A percentile compares a stretch with the other conserved stretches of the same genome.
Conservation (phyloP, 164 flowering plant genomes). For the Houttuynia cordata region DNA sequence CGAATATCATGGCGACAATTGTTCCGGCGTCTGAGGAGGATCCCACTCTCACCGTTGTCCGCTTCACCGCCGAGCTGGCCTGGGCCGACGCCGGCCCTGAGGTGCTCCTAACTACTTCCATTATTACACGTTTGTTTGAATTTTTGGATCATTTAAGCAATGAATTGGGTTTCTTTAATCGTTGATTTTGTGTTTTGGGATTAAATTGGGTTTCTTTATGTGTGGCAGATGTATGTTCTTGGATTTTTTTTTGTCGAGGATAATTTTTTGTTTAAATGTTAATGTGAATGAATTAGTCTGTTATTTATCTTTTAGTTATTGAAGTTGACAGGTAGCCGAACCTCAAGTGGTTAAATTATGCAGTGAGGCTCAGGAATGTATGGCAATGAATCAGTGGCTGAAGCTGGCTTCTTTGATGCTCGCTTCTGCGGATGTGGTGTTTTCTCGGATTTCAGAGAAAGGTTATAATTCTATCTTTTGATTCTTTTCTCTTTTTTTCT, state of each 20-base stretch:
- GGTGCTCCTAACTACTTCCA: constrained; percentile 27
- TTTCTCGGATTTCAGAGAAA: constrained; percentile 77
- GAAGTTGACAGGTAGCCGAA: constrained; percentile 52
- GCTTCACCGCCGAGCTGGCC: constrained; percentile 69
- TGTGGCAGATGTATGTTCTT: too few relatives aligned
- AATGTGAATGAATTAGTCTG: too few relatives aligned
- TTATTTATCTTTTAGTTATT: too few relatives aligned
- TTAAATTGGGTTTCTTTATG: neutral
- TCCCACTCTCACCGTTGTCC: constrained; percentile 66
- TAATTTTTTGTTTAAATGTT: too few relatives aligned
- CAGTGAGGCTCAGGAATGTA: constrained; percentile 72
- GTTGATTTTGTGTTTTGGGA: too few relatives aligned
- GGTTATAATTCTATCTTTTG: constrained; percentile 23
- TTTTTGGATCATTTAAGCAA: neutral
- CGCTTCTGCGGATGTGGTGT: constrained; percentile 76
- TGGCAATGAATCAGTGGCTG: constrained; percentile 62
- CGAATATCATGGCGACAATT: constrained; percentile 53
- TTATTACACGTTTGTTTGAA: neutral
- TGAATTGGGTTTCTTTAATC: neutral
- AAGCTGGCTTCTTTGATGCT: constrained; percentile 80
- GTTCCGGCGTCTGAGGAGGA: constrained; percentile 86
- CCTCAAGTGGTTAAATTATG: constrained; percentile 54
- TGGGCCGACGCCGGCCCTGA: constrained; percentile 99
- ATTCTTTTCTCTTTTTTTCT: neutral
- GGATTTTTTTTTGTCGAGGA: too few relatives aligned